Conservation (phyloP, 2,329 filamentous ascomycete genomes). For the Leptographium wingfieldii region DNA sequence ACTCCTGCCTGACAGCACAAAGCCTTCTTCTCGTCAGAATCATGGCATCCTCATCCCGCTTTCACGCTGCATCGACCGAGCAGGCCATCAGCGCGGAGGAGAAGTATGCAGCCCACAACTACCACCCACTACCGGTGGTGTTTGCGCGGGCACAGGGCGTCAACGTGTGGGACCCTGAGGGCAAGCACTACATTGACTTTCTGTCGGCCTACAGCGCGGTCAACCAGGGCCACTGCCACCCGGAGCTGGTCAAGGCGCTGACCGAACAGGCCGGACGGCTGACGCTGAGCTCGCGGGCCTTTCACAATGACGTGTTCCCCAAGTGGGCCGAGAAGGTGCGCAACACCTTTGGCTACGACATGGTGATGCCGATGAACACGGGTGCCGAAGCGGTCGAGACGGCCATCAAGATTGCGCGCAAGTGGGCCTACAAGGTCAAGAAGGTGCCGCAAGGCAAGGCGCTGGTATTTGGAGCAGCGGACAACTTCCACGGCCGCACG, state of each 20-base stretch:
- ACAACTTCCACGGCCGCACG: slow-evolving; percentile 95
- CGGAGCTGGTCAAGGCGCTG: slow-evolving; percentile 82
- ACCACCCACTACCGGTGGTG: slow-evolving; percentile 91
- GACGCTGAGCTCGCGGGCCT: slow-evolving; percentile 86
- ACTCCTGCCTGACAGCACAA: too few relatives aligned
- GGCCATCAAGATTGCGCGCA: slow-evolving; percentile 87
- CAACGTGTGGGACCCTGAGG: slow-evolving; percentile 94
- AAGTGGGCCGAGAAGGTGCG: slow-evolving; percentile 90
- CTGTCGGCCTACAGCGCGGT: slow-evolving; percentile 95
- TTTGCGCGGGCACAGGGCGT: slow-evolving; percentile 76
- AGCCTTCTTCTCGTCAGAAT: not conserved
- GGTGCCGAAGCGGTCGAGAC: slow-evolving; percentile 95
- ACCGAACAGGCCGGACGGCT: slow-evolving; percentile 79
- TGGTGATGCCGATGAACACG: slow-evolving; percentile 98
- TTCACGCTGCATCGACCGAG: slow-evolving; percentile 67
- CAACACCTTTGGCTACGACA: slow-evolving; percentile 83
- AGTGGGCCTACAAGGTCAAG: slow-evolving; percentile 98
- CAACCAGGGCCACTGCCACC: slow-evolving; percentile 97
- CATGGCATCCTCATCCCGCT: slow-evolving; percentile 26
- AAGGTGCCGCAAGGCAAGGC: slow-evolving; percentile 75
- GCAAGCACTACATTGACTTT: slow-evolving; percentile 91
- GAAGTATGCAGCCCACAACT: slow-evolving; percentile 90
- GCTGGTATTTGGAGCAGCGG: slow-evolving; percentile 67
- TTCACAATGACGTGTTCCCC: slow-evolving; percentile 97
- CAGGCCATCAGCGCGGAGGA: slow-evolving; percentile 71